Base-by-base conservation (phyloP, 495 filamentous ascomycete species). In the Neurospora sp. region DNA sequence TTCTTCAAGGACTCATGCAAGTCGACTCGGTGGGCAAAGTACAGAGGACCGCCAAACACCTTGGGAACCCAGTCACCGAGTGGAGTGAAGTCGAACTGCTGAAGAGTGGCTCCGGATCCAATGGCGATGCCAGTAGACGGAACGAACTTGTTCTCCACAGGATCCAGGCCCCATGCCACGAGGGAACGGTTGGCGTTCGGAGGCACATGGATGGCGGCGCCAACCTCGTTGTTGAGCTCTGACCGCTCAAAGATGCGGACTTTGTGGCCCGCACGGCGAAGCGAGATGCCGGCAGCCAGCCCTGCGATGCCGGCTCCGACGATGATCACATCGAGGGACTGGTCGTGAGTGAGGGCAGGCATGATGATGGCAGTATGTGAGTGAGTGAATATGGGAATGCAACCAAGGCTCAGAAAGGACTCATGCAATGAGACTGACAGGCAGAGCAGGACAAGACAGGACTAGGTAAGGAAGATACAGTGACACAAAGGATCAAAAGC, bases 301-400 rank as follows among this genome's bases (percentile, higher is more conserved):
- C 87, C 87, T 7, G 82, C 87, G 42, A 88, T 84, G 37, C 87
- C 87, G 59, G 84, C 86, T 16, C 87, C 87, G 39, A 88, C 82
- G 23, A 88, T 81, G 69, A 85, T 75, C 18, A 88, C 79, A 20
- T 85, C 78, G 20, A 88, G 75, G 31, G 73, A 12, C 74, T 66
- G 54, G 27, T 66, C 54, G 35, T 66, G 54, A 1, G 54, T 66
- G 31, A 66, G 54, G 6, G 54, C 54, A 66, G 54, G 54, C 54
- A 66, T 66, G 54, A 7, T 18, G 27, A 66, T 66, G 27, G 14
- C 14, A 18, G 54, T 35, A 18, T 66, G 54, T 18, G 54, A 66
- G 54, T 66, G 23, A 66, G 14, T 35, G 54, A 35, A 35, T 66
- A 66, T 66, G 54, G 23, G 54, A 66, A 66, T 66, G 54, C 54